phyloP scores from a whole-genome alignment of 1,284 basidiomycete species.

The Polyporus tsugae region DNA sequence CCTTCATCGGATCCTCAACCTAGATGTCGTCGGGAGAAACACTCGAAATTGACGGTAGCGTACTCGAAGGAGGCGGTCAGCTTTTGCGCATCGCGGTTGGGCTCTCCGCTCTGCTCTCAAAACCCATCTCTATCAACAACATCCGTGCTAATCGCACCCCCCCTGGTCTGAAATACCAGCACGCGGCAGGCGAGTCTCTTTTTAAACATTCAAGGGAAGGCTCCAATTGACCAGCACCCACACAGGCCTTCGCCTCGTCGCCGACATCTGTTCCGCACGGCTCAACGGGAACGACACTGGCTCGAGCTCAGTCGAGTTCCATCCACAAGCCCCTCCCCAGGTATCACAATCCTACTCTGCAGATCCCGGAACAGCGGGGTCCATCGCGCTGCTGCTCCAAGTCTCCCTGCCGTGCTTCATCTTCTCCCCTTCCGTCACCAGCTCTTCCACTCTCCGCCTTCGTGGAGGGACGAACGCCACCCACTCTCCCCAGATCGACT shows the following conservation, averaged over 20 bases:
- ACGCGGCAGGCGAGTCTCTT: constrained; percentile 63
- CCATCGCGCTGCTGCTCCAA: constrained; percentile 73
- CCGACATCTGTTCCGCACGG: constrained; percentile 60
- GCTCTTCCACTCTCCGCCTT: constrained; percentile 56
- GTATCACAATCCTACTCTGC: constrained; percentile 56
- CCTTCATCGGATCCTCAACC: not conserved
- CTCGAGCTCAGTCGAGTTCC: constrained; percentile 60
- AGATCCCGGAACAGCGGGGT: constrained; percentile 74
- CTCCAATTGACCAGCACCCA: not conserved
- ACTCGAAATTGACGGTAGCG: constrained; percentile 51
- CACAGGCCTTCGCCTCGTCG: constrained; percentile 68
- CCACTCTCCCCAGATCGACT: constrained; percentile 76
- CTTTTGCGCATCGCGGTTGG: constrained; percentile 72
- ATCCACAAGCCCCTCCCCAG: constrained; percentile 47
- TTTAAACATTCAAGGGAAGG: not conserved
- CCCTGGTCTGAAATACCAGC: constrained; percentile 74
- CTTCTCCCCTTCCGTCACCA: constrained; percentile 48
- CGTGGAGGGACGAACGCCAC: constrained; percentile 76
- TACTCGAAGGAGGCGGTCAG: constrained; percentile 73
- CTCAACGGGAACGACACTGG: constrained; percentile 58
- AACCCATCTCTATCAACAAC: constrained; percentile 64
- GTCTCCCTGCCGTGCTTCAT: constrained; percentile 73
- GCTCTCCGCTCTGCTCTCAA: constrained; percentile 64
- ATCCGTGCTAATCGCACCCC: constrained; percentile 62
- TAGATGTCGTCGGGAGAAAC: constrained; percentile 20